These are phyloP conservation scores for Sporothrix globosa DNA, from an alignment of 2,329 filamentous ascomycete genomes.

Conservation along the genomic window DNA sequence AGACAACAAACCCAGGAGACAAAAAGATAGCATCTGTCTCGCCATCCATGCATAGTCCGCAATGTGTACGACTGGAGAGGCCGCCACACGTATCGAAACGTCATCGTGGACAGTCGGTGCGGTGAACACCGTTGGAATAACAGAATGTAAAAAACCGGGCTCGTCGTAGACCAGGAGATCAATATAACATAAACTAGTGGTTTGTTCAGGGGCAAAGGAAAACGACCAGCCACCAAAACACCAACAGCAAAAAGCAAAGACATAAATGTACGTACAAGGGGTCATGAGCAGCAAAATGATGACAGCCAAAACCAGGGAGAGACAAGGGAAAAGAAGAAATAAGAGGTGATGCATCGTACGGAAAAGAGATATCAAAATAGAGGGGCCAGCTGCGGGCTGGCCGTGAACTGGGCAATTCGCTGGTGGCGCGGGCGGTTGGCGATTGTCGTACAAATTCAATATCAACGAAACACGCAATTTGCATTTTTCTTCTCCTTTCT, in stretches of 20 bases:
- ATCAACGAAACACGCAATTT: slow-evolving; percentile 23
- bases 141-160: no score
- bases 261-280: neutral
- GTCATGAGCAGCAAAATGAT: slow-evolving; percentile 6
- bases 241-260: neutral
- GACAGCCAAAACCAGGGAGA: neutral
- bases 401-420: neutral
- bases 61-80: neutral
- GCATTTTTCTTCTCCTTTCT: neutral
- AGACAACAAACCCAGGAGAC: no score
- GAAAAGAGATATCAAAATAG: neutral
- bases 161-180: no score
- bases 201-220: neutral
- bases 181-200: slow-evolving; percentile 1
- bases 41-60: neutral
- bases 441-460: slow-evolving; percentile 24
- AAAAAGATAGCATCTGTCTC: neutral
- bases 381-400: neutral
- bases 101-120: slow-evolving; percentile 11
- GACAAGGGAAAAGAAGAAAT: neutral
- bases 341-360: neutral
- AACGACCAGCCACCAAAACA: neutral
- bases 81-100: neutral
- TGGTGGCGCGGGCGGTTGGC: slow-evolving; percentile 24
- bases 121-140: neutral